phyloP scores from a whole-genome alignment of 352 stramenopile species.

The Globisporangium paroecandrum region DNA sequence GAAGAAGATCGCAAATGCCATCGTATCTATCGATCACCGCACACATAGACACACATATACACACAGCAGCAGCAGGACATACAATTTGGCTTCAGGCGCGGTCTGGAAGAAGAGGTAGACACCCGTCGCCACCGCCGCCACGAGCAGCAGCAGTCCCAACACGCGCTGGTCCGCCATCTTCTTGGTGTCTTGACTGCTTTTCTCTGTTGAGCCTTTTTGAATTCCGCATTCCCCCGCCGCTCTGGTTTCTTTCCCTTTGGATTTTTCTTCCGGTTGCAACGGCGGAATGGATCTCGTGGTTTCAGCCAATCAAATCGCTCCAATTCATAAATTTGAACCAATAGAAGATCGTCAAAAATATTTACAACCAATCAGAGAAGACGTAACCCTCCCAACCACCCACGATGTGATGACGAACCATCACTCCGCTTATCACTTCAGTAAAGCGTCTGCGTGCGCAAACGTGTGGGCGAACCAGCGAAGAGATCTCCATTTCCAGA shows the following conservation, averaged over 20 bases:
- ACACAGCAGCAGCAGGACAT: conserved; percentile 19
- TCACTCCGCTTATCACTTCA: conserved; percentile 4
- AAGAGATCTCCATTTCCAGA: conserved; percentile 2
- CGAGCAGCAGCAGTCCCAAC: conserved; percentile 42
- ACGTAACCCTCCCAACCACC: background rate
- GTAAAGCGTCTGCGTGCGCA: background rate
- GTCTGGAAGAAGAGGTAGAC: conserved; percentile 73
- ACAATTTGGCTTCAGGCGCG: conserved; percentile 67
- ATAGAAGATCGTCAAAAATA: too few relatives aligned
- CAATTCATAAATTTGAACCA: background rate
- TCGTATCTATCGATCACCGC: background rate
- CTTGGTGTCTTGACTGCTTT: background rate
- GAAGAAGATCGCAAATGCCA: background rate
- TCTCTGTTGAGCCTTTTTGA: background rate
- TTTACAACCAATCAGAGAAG: background rate
- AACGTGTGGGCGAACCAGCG: background rate
- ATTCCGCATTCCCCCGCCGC: background rate
- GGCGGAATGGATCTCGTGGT: conserved; percentile 12
- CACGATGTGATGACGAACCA: background rate
- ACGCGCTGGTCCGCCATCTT: conserved; percentile 27
- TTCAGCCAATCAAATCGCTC: conserved; percentile 1
- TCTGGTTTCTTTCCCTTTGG: background rate
- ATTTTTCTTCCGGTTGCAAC: conserved; percentile 5
- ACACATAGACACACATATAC: background rate
- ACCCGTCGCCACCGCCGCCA: conserved; percentile 28